Evolutionary conservation across 2,329 filamentous ascomycete genomes (phyloP), one percentile per base, ranked within the genome.

Genomic region (Monilinia laxa): DNA sequence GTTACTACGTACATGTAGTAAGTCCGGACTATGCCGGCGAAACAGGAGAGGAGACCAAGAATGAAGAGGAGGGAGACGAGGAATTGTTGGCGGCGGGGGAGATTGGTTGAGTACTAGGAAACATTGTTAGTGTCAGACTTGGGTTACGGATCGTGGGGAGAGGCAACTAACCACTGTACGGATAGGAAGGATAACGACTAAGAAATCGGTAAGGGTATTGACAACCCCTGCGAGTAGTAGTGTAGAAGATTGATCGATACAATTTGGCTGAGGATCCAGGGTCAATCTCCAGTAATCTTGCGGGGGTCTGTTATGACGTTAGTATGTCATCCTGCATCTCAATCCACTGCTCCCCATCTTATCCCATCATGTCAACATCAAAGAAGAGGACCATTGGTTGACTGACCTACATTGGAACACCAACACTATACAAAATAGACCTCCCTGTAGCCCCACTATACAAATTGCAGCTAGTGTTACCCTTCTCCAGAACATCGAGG

Each of bases 151-250:
- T 31, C 23, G 20, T 6, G 18, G 49, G 52, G 25, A 40, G 10
- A 31, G 23, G 18, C 10, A n/a, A 66, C 65, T 28, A 54, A 66
- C 64, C 49, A 66, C 64, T 45, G 64, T 60, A 38, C 78, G 78
- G 56, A 85, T 80, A 1, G 84, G 84, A 4, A 87, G 76, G 0
- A 82, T 72, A 47, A 84, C 82, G n/a, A 83, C 80, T 14, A 83
- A 73, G 54, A 88, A 80, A 74, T 89, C 85, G 9, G 85, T 87
- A 54, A 83, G 72, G 57, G 87, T 87, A 75, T 88, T 88, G 69
- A 87, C 80, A 38, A 84, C 81, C 2, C 85, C 85, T 47, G 86
- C 80, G 47, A 80, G 80, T 40, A 84, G 79, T 38, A 86, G 79
- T 62, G 85, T 83, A 0, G 78, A 76, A 2, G 82, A 79, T 68